Evolutionary conservation across 2,329 filamentous ascomycete genomes (phyloP).

Genomic region (Diplodia intermedia): DNA sequence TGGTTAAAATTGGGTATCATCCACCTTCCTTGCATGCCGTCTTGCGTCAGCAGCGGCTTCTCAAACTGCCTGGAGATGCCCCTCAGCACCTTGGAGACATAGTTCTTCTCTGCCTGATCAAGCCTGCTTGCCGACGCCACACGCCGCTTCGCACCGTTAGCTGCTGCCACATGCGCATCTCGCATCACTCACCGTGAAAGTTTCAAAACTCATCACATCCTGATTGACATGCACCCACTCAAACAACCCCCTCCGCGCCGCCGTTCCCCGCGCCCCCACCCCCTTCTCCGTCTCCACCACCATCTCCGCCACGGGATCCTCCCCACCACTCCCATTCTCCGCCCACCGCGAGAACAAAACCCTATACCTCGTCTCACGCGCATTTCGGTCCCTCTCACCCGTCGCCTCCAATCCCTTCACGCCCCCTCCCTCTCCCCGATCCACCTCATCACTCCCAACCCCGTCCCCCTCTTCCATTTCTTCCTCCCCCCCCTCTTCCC

Average conservation of each 20-base stretch:
- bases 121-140: not conserved
- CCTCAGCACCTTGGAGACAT: not conserved
- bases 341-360: not conserved
- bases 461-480: not conserved
- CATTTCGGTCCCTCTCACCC: not conserved
- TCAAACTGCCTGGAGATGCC: constrained; percentile 22
- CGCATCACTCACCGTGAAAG: not conserved
- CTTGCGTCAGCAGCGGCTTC: constrained; percentile 15
- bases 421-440: not conserved
- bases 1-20: constrained; percentile 25
- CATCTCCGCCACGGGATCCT: constrained; percentile 27
- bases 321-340: constrained; percentile 23
- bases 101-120: constrained; percentile 9
- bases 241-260: not conserved
- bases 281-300: not conserved
- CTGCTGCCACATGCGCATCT: not conserved
- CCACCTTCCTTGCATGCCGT: constrained; percentile 16
- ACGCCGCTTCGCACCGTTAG: constrained; percentile 3
- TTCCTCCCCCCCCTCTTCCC: not conserved
- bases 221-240: constrained; percentile 22
- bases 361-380: constrained; percentile 7
- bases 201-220: constrained; percentile 16
- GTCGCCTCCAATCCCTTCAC: not conserved
- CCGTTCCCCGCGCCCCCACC: not conserved
- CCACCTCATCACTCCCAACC: not conserved